Evolutionary conservation across 1,284 basidiomycete species (phyloP), one percentile per base, ranked within the genome.

Genomic region (Puccinia novopanici): DNA sequence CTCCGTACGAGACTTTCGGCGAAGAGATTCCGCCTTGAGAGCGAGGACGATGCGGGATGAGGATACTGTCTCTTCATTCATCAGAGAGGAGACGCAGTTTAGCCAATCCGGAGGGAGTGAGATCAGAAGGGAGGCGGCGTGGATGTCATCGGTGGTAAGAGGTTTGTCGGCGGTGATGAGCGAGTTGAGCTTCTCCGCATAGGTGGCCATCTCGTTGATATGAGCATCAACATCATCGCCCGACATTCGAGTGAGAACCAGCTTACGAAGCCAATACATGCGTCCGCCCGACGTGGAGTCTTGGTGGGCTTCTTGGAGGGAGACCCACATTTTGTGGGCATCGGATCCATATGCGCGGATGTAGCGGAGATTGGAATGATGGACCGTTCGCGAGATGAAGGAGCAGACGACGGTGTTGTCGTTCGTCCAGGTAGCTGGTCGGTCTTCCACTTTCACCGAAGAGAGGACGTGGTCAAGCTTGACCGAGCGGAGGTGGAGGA

Each of bases 281-380:
- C n/a, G n/a, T n/a, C n/a, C n/a, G 68, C 68, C 68, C 48, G 37
- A 6, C 3, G 68, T n/a, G n/a, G 68, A 71, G 42, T 71, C 68
- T 45, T 71, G 45, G n/a, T 71, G 68, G 19, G 50, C 10, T 5
- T 17, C 6, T 6, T 48, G 15, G 1, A 71, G 68, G 1, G 22
- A 6, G 24, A 2, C 6, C 68, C 42, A 71, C 45, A 71, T 54
- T 12, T 8, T 6, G 34, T 45, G 37, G 15, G 68, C 42, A 17
- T 54, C 50, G 3, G 15, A 1, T 22, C 27, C 37, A n/a, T 19
- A 12, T 13, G 27, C 37, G 1, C 42, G 8, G 19, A 71, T 50
- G 22, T 17, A 48, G 45, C 34, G 19, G 4, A 50, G 27, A 34
- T 71, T 65, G 13, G 8, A 9, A 12, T 9, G 34, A 27, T 70